Base-by-base conservation (phyloP, 1,139 yeast species). In the Debaryomyces robertsiae region DNA sequence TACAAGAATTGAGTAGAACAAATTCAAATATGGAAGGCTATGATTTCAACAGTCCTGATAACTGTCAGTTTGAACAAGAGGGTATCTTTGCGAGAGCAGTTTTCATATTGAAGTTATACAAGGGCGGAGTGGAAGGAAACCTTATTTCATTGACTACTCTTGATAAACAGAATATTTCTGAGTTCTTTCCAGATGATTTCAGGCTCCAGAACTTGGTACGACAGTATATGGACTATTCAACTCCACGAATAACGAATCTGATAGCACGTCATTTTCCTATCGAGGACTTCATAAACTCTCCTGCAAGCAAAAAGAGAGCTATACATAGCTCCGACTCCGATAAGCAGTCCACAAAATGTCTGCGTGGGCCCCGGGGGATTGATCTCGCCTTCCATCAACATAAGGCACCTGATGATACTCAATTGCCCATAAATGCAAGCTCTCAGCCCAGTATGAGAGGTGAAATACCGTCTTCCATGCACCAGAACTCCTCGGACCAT, bases 81-180 rank as follows among this genome's bases (percentile, higher is more conserved):
- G 55, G 54, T 5, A 34, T 53, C 1, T 42, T 54, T 33, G 48
- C 49, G 4, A 41, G 43, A 11, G 38, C 53, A 13, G 40, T 41
- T 6, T 46, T 49, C 17, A 32, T 33, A 10, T 38, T 51, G 18
- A 52, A 48, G 24, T 39, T 32, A n/a, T 51, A 48, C 28, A 41
- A 38, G 16, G 43, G 44, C 7, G 38, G 30, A 28, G 27, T 52
- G 6, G 51, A 47, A 30, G 50, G 50, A n/a, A 31, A 30, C 14
- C 46, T 38, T 17, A 43, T 35, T 13, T 38, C 43, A 10, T 34
- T 38, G 25, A 40, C 38, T 23, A 30, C 42, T 15, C 35, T 47
- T 11, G 30, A 36, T 19, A 25, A 25, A 3, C 27, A 34, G 4
- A 43, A 42, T 19, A 32, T 44, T 28, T 30, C 37, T 10, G 19